phyloP scores from a whole-genome alignment of 2,329 filamentous ascomycete genomes.

The Xylaria sp. region DNA sequence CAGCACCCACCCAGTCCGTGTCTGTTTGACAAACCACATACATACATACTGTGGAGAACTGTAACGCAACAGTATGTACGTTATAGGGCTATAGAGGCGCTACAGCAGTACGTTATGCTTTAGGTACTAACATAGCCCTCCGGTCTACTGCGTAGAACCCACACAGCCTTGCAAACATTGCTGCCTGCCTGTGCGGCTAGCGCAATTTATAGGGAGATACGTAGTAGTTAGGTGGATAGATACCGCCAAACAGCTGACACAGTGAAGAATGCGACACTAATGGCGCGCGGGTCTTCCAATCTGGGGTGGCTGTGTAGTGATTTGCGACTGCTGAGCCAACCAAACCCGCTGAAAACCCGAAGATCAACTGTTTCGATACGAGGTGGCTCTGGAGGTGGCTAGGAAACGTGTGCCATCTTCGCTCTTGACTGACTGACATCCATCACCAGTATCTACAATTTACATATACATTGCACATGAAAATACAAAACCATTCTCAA shows the following conservation, averaged over 20 bases:
- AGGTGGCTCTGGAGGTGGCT: constrained; percentile 32
- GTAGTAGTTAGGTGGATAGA: too few relatives aligned
- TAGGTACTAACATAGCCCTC: constrained; percentile 1
- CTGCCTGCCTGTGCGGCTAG: neutral
- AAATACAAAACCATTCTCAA: constrained; percentile 8
- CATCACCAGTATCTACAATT: neutral
- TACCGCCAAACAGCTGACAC: neutral
- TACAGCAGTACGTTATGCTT: neutral
- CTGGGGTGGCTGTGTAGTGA: constrained; percentile 30
- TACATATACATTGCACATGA: neutral
- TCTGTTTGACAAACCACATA: constrained; percentile 2
- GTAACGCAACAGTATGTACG: neutral
- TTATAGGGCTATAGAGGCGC: neutral
- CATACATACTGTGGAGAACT: constrained; percentile 3
- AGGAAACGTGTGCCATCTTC: neutral
- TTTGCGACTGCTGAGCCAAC: constrained; percentile 27
- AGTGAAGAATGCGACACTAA: neutral
- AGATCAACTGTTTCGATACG: constrained; percentile 26
- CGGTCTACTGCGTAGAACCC: neutral
- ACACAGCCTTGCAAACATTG: neutral
- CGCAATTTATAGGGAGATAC: neutral
- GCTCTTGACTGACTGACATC: neutral
- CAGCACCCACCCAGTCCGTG: neutral
- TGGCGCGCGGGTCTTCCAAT: constrained; percentile 21
- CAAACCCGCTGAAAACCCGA: constrained; percentile 2